These are phyloP conservation scores for Somion occarium DNA, from an alignment of 1,284 basidiomycete species.

Conservation along the genomic window DNA sequence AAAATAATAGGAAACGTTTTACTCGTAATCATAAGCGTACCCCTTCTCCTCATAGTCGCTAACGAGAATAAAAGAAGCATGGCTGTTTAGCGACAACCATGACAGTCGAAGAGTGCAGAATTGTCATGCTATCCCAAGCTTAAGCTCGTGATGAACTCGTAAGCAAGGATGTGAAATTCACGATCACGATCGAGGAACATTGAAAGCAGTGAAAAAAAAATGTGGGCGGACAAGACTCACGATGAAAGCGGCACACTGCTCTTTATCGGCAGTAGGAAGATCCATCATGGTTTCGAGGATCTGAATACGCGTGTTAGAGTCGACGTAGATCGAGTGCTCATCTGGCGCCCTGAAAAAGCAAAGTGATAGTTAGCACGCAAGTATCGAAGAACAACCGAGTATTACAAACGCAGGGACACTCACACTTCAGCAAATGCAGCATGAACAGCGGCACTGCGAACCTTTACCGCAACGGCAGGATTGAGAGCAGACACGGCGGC, in stretches of 20 bases:
- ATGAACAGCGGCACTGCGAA: constrained; percentile 74
- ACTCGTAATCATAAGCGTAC: background rate
- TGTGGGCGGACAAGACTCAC: constrained; percentile 35
- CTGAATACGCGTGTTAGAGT: constrained; percentile 68
- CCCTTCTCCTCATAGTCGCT: too few relatives aligned
- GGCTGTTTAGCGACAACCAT: too few relatives aligned
- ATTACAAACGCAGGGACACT: constrained; percentile 27
- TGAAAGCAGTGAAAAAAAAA: background rate
- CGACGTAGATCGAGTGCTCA: constrained; percentile 59
- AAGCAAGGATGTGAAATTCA: background rate
- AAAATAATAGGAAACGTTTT: constrained; percentile 2
- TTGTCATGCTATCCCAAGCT: background rate
- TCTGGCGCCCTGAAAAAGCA: constrained; percentile 35
- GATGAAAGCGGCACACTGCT: constrained; percentile 82
- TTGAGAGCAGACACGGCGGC: constrained; percentile 70
- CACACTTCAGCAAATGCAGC: constrained; percentile 73
- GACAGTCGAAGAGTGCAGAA: background rate
- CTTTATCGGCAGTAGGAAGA: constrained; percentile 74
- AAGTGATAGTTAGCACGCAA: constrained; percentile 3
- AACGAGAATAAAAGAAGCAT: too few relatives aligned
- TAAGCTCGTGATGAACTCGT: background rate
- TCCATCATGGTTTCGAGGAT: constrained; percentile 63
- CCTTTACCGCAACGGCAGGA: constrained; percentile 77
- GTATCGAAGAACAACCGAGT: too few relatives aligned
- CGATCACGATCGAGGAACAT: background rate